Base-by-base conservation (phyloP, 2,329 filamentous ascomycete genomes). In the Fonsecaea pugnacius region DNA sequence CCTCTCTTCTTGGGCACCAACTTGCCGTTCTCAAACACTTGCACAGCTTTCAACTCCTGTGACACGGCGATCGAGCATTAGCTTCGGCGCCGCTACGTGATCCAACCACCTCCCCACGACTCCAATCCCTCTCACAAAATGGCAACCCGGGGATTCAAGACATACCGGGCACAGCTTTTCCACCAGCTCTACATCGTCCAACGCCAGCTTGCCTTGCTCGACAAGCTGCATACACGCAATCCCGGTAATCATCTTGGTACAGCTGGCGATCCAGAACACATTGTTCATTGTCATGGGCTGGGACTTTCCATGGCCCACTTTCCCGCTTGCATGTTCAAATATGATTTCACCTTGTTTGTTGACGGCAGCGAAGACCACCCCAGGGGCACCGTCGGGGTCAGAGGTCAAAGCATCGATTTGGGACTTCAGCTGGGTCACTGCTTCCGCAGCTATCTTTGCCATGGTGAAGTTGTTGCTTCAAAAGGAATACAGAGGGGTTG, bases 201-300 rank as follows among this genome's bases (percentile, higher is more conserved):
- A 74, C 1, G 68, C 74, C 18, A 86, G 68, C 8, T 72, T 67
- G 0, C 82, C 83, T 58, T 79, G 74, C 70, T 87, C 85, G 1
- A 87, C 84, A 0, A 85, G 78, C 71, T 87, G 84, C 82, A 87
- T 85, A 53, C 77, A 80, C 0, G 83, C 82, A 14, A 86, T 73
- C 0, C 78, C 83, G 0, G 78, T 75, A 12, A 87, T 74, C 76
- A 85, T 77, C 74, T 87, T 87, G 16, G 85, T 85, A 70, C 82
- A 85, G 0, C 83, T 85, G 0, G 84, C 84, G 4, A 87, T 77
- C 83, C 82, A 86, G 71, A 75, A 73, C 14, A 73, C 64, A 10
- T 69, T 71, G 59, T 74, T 72, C 40, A 69, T 50, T 1, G 71
- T 73, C 70, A 75, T 74, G n/a, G 62, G 46, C 35, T 68, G 57